Evolutionary conservation across 2,329 filamentous ascomycete genomes (phyloP).

Genomic region (Aspergillus carbonarius): DNA sequence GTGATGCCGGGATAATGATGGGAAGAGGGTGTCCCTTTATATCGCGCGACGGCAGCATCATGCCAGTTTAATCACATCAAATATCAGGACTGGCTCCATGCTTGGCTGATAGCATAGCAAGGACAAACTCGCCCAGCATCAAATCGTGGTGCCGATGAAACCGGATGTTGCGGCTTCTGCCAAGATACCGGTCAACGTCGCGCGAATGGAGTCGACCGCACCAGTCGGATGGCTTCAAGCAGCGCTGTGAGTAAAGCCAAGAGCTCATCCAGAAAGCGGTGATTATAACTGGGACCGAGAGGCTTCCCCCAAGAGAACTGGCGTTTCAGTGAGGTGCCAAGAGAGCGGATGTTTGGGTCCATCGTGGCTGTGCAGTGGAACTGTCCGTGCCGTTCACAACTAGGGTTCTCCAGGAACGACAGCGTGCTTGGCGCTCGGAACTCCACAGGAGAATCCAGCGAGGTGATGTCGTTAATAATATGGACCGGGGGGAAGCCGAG

Average conservation of each 20-base stretch:
- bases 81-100: neutral
- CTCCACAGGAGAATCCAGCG: neutral
- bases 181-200: neutral
- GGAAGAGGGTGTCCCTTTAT: neutral
- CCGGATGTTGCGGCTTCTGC: neutral
- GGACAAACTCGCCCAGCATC: constrained; percentile 6
- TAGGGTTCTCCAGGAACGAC: neutral
- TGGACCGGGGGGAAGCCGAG: too few relatives aligned
- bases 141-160: neutral
- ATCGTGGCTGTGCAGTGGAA: constrained; percentile 5
- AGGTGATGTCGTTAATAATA: too few relatives aligned
- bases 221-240: neutral
- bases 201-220: neutral
- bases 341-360: constrained; percentile 2
- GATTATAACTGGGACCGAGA: constrained; percentile 6
- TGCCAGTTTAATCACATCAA: neutral
- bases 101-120: constrained; percentile 1
- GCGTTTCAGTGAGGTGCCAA: constrained; percentile 15
- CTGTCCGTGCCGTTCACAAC: neutral
- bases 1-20: constrained; percentile 1
- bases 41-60: neutral
- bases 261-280: neutral
- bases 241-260: neutral
- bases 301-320: constrained; percentile 14
- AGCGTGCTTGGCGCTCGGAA: neutral